Percentiles rank a stretch among this genome's conserved stretches.
These are phyloP conservation scores for Fomitopsis pinicola DNA, from an alignment of 1,284 basidiomycete genomes.

Conservation along the genomic window DNA sequence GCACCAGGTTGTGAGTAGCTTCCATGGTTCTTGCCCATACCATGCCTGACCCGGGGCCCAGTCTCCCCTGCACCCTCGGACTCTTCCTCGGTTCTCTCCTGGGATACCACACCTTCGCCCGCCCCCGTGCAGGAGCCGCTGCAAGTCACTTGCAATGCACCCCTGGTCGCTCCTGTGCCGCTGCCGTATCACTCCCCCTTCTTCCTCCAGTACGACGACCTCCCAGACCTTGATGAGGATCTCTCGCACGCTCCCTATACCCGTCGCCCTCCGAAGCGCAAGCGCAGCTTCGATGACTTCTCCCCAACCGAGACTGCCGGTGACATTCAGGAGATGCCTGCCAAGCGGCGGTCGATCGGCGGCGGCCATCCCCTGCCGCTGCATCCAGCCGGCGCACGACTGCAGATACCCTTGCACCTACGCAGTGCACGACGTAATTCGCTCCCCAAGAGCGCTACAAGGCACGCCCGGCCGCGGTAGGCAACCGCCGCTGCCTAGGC, in stretches of 20 bases:
- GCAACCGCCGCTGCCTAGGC: neutral
- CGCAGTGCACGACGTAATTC: neutral
- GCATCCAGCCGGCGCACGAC: neutral
- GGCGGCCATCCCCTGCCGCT: neutral
- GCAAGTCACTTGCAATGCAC: slow-evolving; percentile 57
- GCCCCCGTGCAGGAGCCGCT: slow-evolving; percentile 26
- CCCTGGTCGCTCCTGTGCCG: slow-evolving; percentile 60
- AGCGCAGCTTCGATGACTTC: slow-evolving; percentile 36
- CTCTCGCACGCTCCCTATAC: slow-evolving; percentile 66
- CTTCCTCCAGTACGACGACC: slow-evolving; percentile 53
- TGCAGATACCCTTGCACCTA: neutral
- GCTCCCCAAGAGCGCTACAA: neutral
- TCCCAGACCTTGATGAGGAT: slow-evolving; percentile 66
- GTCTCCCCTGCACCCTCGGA: slow-evolving; percentile 41
- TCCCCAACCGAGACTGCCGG: slow-evolving; percentile 6
- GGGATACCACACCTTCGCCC: slow-evolving; percentile 22
- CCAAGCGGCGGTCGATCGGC: slow-evolving; percentile 16
- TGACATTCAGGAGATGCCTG: slow-evolving; percentile 9
- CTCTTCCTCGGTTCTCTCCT: slow-evolving; percentile 25
- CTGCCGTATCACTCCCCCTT: slow-evolving; percentile 66
- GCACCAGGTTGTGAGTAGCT: slow-evolving; percentile 13
- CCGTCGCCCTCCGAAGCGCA: slow-evolving; percentile 48
- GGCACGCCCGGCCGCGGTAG: slow-evolving; percentile 1
- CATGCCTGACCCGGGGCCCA: slow-evolving; percentile 13
- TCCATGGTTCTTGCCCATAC: slow-evolving; percentile 3